phyloP scores from a whole-genome alignment of 192 early-diverging fungal genomes.

The Coemansia sp. region DNA sequence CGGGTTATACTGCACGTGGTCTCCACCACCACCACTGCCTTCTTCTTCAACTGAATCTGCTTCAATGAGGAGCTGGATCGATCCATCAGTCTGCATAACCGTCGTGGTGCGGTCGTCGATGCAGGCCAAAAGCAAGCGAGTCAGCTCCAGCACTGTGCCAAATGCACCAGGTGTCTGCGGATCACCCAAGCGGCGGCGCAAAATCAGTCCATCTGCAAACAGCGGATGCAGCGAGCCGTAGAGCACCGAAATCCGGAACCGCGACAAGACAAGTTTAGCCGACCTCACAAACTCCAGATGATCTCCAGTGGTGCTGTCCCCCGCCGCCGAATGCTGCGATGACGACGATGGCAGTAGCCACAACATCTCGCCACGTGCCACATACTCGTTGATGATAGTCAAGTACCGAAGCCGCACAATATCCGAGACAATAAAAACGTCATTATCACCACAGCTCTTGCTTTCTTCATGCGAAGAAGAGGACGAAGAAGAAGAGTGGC shows the following conservation, averaged over 20 bases:
- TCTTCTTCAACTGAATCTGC: too few relatives aligned
- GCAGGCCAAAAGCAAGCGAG: constrained; percentile 36
- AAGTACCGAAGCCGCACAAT: constrained; percentile 56
- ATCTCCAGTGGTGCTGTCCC: too few relatives aligned
- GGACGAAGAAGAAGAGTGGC: too few relatives aligned
- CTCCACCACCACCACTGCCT: not conserved
- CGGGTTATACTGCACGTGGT: constrained; percentile 37
- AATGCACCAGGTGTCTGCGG: constrained; percentile 38
- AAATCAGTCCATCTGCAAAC: not conserved
- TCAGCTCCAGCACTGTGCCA: constrained; percentile 45
- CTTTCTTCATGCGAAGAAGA: too few relatives aligned
- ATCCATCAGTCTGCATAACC: too few relatives aligned
- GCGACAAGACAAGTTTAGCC: too few relatives aligned
- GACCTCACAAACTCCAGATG: too few relatives aligned
- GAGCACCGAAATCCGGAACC: constrained; percentile 49
- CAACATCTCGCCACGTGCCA: constrained; percentile 47
- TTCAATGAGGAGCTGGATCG: too few relatives aligned
- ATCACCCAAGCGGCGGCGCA: constrained; percentile 13
- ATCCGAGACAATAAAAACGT: constrained; percentile 39
- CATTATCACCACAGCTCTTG: not conserved
- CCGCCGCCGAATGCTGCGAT: too few relatives aligned
- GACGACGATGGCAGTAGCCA: too few relatives aligned
- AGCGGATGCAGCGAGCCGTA: constrained; percentile 51
- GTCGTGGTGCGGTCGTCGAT: constrained; percentile 26
- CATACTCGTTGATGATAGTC: constrained; percentile 42